These are phyloP conservation scores for Volutella citrinella DNA, from an alignment of 2,329 filamentous ascomycete species.

Conservation along the genomic window DNA sequence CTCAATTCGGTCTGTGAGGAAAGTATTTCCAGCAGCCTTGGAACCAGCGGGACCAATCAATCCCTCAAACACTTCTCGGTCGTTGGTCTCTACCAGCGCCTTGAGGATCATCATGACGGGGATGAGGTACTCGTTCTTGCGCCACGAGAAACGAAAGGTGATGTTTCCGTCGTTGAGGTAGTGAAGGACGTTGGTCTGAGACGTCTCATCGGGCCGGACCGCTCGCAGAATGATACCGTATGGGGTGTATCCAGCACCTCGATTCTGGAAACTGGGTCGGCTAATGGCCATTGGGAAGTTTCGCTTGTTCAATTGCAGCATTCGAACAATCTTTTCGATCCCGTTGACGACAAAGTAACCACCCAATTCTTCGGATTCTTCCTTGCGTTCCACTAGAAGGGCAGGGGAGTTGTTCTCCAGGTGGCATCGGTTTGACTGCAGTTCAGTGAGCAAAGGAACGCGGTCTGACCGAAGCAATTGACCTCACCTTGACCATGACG, in stretches of 20 bases:
- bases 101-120: conserved; percentile 97
- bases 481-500: conserved; percentile 81
- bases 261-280: conserved; percentile 82
- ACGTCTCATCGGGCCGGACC: conserved; percentile 95
- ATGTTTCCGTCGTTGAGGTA: conserved; percentile 95
- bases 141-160: conserved; percentile 96
- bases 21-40: conserved; percentile 80
- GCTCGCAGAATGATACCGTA: conserved; percentile 90
- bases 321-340: conserved; percentile 92
- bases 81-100: conserved; percentile 91
- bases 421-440: conserved; percentile 83
- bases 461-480: not conserved
- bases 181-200: conserved; percentile 94
- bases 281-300: conserved; percentile 96
- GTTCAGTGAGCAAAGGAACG: conserved; percentile 12
- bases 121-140: conserved; percentile 95
- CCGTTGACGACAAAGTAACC: conserved; percentile 98
- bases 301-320: conserved; percentile 83
- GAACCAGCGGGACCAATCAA: conserved; percentile 76
- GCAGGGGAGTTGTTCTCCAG: conserved; percentile 82
- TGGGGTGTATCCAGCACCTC: conserved; percentile 83
- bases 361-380: conserved; percentile 93
- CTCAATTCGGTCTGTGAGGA: conserved; percentile 92
- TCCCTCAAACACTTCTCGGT: conserved; percentile 93
- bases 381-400: conserved; percentile 79